Evolutionary conservation across 2,329 filamentous ascomycete genomes (phyloP).

Genomic region (Aspergillus pseudoterreus): DNA sequence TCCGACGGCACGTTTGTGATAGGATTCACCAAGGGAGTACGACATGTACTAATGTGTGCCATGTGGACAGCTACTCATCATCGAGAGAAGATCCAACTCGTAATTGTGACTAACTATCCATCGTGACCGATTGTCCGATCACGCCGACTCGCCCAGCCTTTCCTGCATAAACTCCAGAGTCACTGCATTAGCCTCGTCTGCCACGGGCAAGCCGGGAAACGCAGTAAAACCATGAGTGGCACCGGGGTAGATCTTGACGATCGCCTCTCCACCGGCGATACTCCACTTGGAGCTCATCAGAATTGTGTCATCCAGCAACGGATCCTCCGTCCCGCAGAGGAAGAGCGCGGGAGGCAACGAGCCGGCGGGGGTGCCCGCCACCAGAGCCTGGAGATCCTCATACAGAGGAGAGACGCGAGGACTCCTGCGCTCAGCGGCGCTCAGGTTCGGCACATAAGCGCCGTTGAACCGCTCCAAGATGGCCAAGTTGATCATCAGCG

Average conservation of each 20-base stretch:
- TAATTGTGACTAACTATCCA: too few relatives aligned
- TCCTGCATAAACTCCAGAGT: conserved; percentile 5
- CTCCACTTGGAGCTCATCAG: conserved; percentile 55
- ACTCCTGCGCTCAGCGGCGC: neutral
- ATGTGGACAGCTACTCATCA: too few relatives aligned
- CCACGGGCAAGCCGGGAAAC: conserved; percentile 22
- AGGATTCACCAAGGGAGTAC: too few relatives aligned
- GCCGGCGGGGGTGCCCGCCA: neutral
- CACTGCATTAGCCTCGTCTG: conserved; percentile 1
- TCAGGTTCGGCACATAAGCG: conserved; percentile 2
- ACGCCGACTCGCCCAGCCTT: neutral
- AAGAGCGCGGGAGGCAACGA: conserved; percentile 38
- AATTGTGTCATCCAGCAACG: conserved; percentile 50
- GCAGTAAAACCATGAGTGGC: conserved; percentile 52
- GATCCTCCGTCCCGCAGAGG: conserved; percentile 53
- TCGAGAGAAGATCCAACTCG: too few relatives aligned
- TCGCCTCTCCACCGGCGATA: conserved; percentile 48
- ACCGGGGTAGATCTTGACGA: conserved; percentile 54
- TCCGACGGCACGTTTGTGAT: too few relatives aligned
- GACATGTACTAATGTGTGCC: too few relatives aligned
- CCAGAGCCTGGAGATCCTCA: neutral
- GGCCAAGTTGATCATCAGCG: neutral
- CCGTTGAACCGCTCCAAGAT: neutral
- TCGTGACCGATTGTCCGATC: neutral
- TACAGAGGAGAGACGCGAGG: neutral